Percentiles rank a stretch among this genome's conserved stretches.
phyloP scores from a whole-genome alignment of 1,139 yeast species.

The Protomyces arabidopsidicola region DNA sequence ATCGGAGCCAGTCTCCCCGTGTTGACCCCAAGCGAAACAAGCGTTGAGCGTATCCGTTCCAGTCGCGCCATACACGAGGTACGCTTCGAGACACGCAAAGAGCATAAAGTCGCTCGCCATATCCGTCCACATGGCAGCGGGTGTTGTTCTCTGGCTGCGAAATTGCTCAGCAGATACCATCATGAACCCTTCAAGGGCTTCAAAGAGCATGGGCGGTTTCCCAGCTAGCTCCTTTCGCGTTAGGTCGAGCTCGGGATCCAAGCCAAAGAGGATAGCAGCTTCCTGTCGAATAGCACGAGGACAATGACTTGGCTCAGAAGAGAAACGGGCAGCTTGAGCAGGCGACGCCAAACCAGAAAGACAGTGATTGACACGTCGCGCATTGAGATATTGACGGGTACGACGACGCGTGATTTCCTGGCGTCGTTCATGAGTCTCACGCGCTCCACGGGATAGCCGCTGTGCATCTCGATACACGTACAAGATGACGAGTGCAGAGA shows the following conservation, averaged over 20 bases:
- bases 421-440: neutral
- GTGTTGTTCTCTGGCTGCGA: neutral
- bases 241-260: neutral
- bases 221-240: neutral
- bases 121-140: constrained; percentile 6
- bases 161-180: constrained; percentile 2
- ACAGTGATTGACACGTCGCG: neutral
- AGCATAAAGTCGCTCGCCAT: constrained; percentile 11
- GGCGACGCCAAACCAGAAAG: neutral
- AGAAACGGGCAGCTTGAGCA: neutral
- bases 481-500: constrained; percentile 18
- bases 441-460: neutral
- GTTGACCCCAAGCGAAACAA: constrained; percentile 10
- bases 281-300: neutral
- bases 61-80: neutral
- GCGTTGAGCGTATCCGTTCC: constrained; percentile 3
- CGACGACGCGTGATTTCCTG: neutral
- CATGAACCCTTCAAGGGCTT: constrained; percentile 19
- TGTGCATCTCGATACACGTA: constrained; percentile 13
- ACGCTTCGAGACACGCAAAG: constrained; percentile 12
- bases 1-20: neutral
- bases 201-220: neutral
- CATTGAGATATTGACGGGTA: neutral
- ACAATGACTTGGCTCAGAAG: neutral
- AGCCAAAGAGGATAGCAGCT: neutral